These are phyloP conservation scores for Fusarium bulbicola DNA, from an alignment of 2,329 filamentous ascomycete genomes.

Conservation along the genomic window DNA sequence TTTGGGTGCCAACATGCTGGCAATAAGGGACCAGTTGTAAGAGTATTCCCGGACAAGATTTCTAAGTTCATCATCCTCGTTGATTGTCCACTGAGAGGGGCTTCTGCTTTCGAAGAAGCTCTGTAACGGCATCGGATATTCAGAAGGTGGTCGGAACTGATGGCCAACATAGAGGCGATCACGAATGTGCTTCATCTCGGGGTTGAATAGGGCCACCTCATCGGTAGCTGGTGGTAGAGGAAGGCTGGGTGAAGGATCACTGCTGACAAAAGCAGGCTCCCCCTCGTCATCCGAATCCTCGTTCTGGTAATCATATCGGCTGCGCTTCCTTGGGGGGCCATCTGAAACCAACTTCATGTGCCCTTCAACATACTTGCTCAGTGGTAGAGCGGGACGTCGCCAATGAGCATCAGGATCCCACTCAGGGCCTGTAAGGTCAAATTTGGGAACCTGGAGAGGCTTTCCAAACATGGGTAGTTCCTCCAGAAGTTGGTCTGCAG, in stretches of 20 bases:
- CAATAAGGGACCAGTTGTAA: conserved; percentile 97
- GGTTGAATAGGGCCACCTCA: conserved; percentile 86
- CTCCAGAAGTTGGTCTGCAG: conserved; percentile 78
- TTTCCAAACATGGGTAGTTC: conserved; percentile 84
- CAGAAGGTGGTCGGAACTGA: conserved; percentile 91
- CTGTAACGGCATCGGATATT: conserved; percentile 89
- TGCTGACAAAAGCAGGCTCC: conserved; percentile 64
- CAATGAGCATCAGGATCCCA: conserved; percentile 75
- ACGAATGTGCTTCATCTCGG: conserved; percentile 87
- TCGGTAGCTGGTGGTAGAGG: conserved; percentile 73
- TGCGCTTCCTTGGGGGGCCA: conserved; percentile 76
- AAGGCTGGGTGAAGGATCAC: conserved; percentile 55
- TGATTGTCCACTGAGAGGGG: conserved; percentile 89
- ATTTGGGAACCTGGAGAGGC: conserved; percentile 66
- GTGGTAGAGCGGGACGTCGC: conserved; percentile 79
- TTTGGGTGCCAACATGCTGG: conserved; percentile 77
- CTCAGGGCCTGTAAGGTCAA: conserved; percentile 66
- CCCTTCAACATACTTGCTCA: conserved; percentile 87
- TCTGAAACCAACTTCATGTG: conserved; percentile 76
- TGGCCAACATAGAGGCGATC: conserved; percentile 91
- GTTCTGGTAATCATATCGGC: conserved; percentile 82
- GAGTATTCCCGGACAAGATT: conserved; percentile 88
- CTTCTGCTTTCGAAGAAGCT: conserved; percentile 88
- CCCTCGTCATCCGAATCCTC: conserved; percentile 73
- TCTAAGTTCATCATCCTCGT: conserved; percentile 91